Percentiles rank a stretch among this genome's conserved stretches.
Evolutionary conservation across 805 yeast species (phyloP).

Genomic region (Barnettozyma sucrosica): DNA sequence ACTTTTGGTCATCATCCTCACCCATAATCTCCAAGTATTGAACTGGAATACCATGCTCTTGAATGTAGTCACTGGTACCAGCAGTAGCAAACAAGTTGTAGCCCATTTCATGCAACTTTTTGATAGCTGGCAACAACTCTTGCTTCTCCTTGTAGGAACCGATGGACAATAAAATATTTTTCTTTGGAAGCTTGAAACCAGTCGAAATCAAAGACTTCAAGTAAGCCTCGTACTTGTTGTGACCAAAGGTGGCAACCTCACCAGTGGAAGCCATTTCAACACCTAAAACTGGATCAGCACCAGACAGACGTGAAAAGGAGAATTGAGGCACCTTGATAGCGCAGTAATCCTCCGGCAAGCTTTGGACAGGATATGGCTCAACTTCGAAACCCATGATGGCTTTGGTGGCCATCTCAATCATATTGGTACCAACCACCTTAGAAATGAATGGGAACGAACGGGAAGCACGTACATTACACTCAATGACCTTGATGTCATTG

Average conservation of each 20-base stretch:
- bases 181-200: conserved; percentile 92
- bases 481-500: conserved; percentile 94
- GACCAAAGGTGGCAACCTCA: conserved; percentile 97
- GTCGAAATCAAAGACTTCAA: conserved; percentile 90
- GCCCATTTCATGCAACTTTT: conserved; percentile 75
- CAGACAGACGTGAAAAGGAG: conserved; percentile 93
- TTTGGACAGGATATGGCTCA: conserved; percentile 83
- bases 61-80: conserved; percentile 97
- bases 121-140: conserved; percentile 85
- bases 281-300: conserved; percentile 97
- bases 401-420: conserved; percentile 95
- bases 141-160: conserved; percentile 97
- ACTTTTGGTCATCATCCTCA: conserved; percentile 71
- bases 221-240: conserved; percentile 94
- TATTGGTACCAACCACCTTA: conserved; percentile 92
- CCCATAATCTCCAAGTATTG: conserved; percentile 86
- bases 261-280: conserved; percentile 99
- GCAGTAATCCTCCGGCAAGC: conserved; percentile 88
- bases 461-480: conserved; percentile 98
- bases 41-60: conserved; percentile 91
- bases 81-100: conserved; percentile 94
- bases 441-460: conserved; percentile 98
- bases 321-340: conserved; percentile 97
- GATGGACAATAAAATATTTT: conserved; percentile 86
- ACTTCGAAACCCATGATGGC: conserved; percentile 88